Base-by-base conservation (phyloP, 768 basidiomycete genomes). In the Exsudoporus frostii region DNA sequence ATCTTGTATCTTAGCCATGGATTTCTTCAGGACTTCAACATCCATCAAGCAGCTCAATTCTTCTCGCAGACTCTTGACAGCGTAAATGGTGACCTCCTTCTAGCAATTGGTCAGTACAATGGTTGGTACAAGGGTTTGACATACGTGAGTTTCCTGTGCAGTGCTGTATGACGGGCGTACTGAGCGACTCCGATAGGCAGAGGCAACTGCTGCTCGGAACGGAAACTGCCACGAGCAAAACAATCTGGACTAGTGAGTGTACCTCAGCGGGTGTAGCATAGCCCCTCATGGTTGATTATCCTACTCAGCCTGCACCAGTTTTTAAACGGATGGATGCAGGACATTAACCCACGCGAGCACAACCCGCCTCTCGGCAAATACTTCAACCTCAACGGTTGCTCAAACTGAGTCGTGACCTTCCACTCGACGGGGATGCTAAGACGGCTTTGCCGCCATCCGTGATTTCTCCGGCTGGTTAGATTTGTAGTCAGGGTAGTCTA, bases 191-290 rank as follows among this genome's bases (percentile, higher is more conserved):
- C 32, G 39, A 42, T 51, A 86, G 84, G 65, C 19, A 0, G 58
- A 78, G 27, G 87, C 86, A 19, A 87, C 83, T 48, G 79, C 80
- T 53, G 84, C 73, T 11, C 47, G 73, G 45, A 71, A 75, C 1
- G 32, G 62, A 44, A 88, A 87, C 73, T 88, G 85, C 70, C 71
- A 66, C 41, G 86, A 86, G 68, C 90, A 92, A 74, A 85, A 90
- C 66, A 93, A 93, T 73, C 75, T 90, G 44, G 92, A 92, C 72
- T 94, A 94, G 88, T 87, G 63, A 60, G 86, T 75, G 30, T 49
- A 32, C 48, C 48, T 49, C 45, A 15, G 27, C 20, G 30, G 9
- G 51, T 27, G 24, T 42, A 20, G 45, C 25, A 50, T 41, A 4
- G 22, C n/a, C 14, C 1, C 30, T 48, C 41, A 29, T 25, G 33